Evolutionary conservation across 306 rosid species (phyloP).

Genomic region (Styphnolobium japonicum): DNA sequence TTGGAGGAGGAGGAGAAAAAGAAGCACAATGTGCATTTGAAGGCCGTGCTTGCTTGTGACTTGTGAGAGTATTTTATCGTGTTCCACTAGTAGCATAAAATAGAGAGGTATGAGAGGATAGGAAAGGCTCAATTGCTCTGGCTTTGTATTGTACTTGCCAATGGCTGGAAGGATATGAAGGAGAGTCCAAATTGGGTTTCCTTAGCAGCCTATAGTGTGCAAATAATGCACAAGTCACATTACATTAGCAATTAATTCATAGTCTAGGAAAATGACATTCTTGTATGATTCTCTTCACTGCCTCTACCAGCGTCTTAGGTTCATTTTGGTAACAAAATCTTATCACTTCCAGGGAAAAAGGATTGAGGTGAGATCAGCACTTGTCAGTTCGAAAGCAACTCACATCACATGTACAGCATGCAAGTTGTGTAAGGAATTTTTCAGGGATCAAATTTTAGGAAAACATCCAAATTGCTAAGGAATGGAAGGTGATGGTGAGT

Average conservation of each 20-base stretch:
- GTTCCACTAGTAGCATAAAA: not conserved
- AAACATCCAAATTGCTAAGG: slow-evolving; percentile 21
- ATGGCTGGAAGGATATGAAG: not conserved
- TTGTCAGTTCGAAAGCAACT: slow-evolving; percentile 26
- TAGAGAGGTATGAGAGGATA: not conserved
- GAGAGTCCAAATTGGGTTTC: not conserved
- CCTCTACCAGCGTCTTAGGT: not conserved
- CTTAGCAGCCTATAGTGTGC: not conserved
- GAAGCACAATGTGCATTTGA: not conserved
- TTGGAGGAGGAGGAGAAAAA: not conserved
- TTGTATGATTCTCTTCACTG: not conserved
- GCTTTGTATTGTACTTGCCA: not conserved
- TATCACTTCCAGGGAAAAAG: slow-evolving; percentile 23
- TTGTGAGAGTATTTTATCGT: not conserved
- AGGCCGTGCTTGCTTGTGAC: not conserved
- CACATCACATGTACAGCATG: slow-evolving; percentile 7
- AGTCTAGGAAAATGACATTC: slow-evolving; percentile 9
- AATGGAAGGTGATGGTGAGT: slow-evolving; percentile 11
- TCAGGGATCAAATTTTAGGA: not conserved
- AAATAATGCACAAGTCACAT: not conserved
- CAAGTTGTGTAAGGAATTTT: slow-evolving; percentile 27
- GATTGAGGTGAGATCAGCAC: slow-evolving; percentile 23
- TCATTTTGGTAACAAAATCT: slow-evolving; percentile 30
- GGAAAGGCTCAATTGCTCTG: slow-evolving; percentile 8
- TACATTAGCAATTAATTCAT: not conserved